A percentile compares a stretch with the other conserved stretches of the same genome.
Evolutionary conservation across 2,329 filamentous ascomycete genomes (phyloP).

Genomic region (Trichoderma sp.): DNA sequence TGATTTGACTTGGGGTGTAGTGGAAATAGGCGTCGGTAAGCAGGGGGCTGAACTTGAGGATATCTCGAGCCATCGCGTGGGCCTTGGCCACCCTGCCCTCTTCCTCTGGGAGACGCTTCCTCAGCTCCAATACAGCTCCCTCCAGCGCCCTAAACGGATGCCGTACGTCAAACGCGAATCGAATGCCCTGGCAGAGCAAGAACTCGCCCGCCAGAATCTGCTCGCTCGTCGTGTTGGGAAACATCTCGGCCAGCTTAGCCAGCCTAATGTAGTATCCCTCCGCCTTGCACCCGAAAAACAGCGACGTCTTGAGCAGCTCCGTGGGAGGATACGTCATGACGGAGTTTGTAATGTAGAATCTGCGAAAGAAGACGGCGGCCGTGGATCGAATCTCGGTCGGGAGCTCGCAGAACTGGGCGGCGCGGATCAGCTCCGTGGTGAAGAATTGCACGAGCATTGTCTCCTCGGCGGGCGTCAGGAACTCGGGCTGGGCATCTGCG

Average conservation of each 20-base stretch:
- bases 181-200: slow-evolving; percentile 84
- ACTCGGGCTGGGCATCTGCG: slow-evolving; percentile 64
- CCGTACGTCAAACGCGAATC: slow-evolving; percentile 90
- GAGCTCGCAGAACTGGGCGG: slow-evolving; percentile 55
- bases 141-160: slow-evolving; percentile 89
- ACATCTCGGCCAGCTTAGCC: slow-evolving; percentile 65
- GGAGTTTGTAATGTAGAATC: slow-evolving; percentile 95
- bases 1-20: slow-evolving; percentile 92
- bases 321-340: slow-evolving; percentile 95
- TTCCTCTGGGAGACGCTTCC: slow-evolving; percentile 65
- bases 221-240: slow-evolving; percentile 71
- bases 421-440: slow-evolving; percentile 58
- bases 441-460: slow-evolving; percentile 79
- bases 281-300: slow-evolving; percentile 93
- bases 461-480: slow-evolving; percentile 82
- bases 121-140: slow-evolving; percentile 80
- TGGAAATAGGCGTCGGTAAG: slow-evolving; percentile 97
- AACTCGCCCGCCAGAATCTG: slow-evolving; percentile 91
- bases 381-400: slow-evolving; percentile 60
- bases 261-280: slow-evolving; percentile 77
- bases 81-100: slow-evolving; percentile 57
- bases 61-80: slow-evolving; percentile 70
- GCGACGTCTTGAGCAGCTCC: slow-evolving; percentile 82
- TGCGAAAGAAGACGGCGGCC: slow-evolving; percentile 83
- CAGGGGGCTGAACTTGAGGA: slow-evolving; percentile 77